Evolutionary conservation across 257 asterid genomes (phyloP), one percentile per base, ranked within the genome.

Genomic region (Gentiana macrophylla): DNA sequence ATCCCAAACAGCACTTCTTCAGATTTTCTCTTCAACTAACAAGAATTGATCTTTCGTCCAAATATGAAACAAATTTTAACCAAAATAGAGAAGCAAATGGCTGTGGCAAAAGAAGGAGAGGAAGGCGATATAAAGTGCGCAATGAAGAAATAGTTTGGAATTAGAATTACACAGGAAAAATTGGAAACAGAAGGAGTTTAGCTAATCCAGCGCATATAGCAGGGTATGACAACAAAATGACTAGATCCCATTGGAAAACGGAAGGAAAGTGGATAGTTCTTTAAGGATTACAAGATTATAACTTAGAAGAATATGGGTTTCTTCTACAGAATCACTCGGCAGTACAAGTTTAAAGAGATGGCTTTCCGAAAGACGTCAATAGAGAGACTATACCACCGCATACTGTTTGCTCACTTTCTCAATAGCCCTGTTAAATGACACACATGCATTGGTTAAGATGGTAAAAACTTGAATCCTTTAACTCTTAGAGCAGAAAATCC

Each of bases 241-340:
- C 83, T 68, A 6, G 89, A 80, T 64, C 95, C 94, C 98, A 90
- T 41, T 90, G 73, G 91, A 56, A 57, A 15, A 35, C 37, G 53
- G 12, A 49, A 32, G 12, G 51, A 59, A n/a, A 59, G 12, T 12
- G n/a, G 58, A 37, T 52, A 53, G 32, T 50, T 13, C 4, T 38
- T 5, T 12, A 62, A 51, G 50, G 43, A 33, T 37, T 37, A 47
- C 46, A 56, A 53, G 54, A 8, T 47, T 34, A 50, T 50, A 2
- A 9, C 0, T 8, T 55, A 43, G 3, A 51, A 61, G 43, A 59
- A 67, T 66, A 15, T 24, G 69, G 46, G 66, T 37, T 38, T 55
- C 50, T 51, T 74, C 79, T 86, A 91, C 66, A 91, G 98, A 70
- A 91, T 86, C 67, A 91, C 98, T 8, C 81, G 95, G 80, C 96